Base-by-base conservation (phyloP, 352 stramenopile genomes). In the Phytopythium boreale region DNA sequence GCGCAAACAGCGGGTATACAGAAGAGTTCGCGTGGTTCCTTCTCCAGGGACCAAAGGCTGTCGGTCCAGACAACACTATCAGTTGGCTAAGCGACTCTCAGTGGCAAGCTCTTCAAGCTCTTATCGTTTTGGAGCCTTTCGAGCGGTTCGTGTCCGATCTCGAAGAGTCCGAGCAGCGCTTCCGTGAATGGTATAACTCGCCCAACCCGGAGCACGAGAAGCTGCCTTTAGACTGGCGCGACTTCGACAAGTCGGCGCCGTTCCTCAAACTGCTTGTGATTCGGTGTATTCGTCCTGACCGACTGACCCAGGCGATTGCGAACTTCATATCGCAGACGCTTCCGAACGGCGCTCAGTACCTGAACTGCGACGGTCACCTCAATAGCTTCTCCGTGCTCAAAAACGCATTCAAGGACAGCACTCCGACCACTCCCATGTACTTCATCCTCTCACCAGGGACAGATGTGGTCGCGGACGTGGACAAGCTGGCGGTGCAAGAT, bases 381-480 rank as follows among this genome's bases (percentile, higher is more conserved):
- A 99, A 98, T 69, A 97, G 89, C 61, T 97, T 97, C 67, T 81
- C 97, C 24, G 89, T 99, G 27, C 75, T 99, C 26, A 82, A 98
- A n/a, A 92, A 95, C 53, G 90, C 89, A 3, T 97, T 98, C 58
- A 71, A 77, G 24, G 96, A 99, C 59, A 97, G 88, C 14, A 98
- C 91, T 22, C 90, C 96, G 17, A 95, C 77, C 68, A 98, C 96
- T n/a, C 97, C 97, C 19, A 96, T 99, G 66, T 99, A 98, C 70
- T 99, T 99, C 65, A 97, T 99, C 60, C 73, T 99, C 50, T 98
- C 91, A 47, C 95, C 96, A 5, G 96, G 95, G n/a, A 97, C 96
- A 0, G 98, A 99, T 73, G 95, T 99, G 0, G 94, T 99, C 22
- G 92, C 87, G 0, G 95, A 98, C 71, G 79, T 99, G 29, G 97